Base-by-base conservation (phyloP, 2,329 filamentous ascomycete genomes). In the Fusarium agapanthi region DNA sequence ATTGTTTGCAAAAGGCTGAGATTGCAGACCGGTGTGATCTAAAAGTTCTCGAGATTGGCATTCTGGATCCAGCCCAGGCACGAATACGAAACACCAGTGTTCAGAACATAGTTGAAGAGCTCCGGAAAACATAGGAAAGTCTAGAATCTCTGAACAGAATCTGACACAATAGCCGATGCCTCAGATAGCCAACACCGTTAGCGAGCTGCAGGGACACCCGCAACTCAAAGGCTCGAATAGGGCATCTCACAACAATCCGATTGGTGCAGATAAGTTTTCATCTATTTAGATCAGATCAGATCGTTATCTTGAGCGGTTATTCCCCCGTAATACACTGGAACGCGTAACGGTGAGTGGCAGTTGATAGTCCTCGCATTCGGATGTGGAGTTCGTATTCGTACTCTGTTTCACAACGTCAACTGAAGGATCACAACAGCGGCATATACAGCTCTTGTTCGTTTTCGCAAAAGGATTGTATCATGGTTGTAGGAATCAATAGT, bases 371-470 rank as follows among this genome's bases (percentile, higher is more conserved):
- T 73, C 71, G 71, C 67, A 68, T 73, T 73, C 71, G 71, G 66
- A 14, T 73, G 15, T 22, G 7, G 11, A 11, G 7, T 26, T 65
- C 70, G 71, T 73, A 73, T 73, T 73, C 71, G 71, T 47, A 71
- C 22, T 38, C 26, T 47, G 16, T 24, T 28, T 51, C 5, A 41
- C 12, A n/a, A 24, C 7, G 2, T n/a, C 18, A 8, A 30, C 15
- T 24, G 15, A 28, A 16, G 10, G n/a, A n/a, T 4, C 18, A 28
- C 16, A 40, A 37, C 14, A 45, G 35, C 28, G 15, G 22, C 22
- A 20, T 35, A 13, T 35, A 22, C 20, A 44, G 26, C 26, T 69
- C 69, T 72, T 72, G 54, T 71, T 73, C 71, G 71, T 73, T 73
- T 73, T 73, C 71, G 67, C 20, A 56, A 71, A 67, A 1, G 6